A percentile compares a stretch with the other conserved stretches of the same genome.
Evolutionary conservation across 2,329 filamentous ascomycete genomes (phyloP).

Genomic region (Colletotrichum godetiae): DNA sequence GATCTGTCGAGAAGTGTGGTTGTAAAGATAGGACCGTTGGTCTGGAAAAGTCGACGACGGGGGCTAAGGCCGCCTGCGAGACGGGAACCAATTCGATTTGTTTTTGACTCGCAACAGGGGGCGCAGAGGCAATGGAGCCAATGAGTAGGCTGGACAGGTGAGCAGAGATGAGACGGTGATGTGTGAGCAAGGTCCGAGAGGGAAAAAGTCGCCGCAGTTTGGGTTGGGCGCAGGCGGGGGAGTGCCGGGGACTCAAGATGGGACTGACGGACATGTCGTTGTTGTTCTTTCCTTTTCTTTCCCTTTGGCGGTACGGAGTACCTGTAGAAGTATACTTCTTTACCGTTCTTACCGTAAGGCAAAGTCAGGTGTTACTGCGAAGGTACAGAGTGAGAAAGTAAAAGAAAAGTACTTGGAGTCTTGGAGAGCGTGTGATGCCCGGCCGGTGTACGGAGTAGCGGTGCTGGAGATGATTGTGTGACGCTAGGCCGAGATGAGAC

Average conservation of each 20-base stretch:
- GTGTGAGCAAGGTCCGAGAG: not conserved
- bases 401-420: too few species aligned
- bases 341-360: too few species aligned
- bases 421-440: too few species aligned
- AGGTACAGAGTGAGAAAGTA: too few species aligned
- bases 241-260: not conserved
- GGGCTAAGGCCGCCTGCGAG: conserved; percentile 15
- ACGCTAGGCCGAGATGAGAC: conserved; percentile 35
- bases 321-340: not conserved
- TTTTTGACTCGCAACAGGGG: not conserved
- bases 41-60: conserved; percentile 5
- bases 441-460: too few species aligned
- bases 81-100: conserved; percentile 19
- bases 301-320: not conserved
- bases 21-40: conserved; percentile 3
- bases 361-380: too few species aligned
- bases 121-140: not conserved
- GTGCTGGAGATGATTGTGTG: conserved; percentile 24
- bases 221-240: too few species aligned
- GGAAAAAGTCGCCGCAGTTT: conserved; percentile 14
- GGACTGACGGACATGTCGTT: not conserved
- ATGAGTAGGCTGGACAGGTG: not conserved
- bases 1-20: not conserved
- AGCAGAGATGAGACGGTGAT: conserved; percentile 25
- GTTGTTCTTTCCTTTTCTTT: not conserved